These are phyloP conservation scores for Dictyostelium intermedium DNA, from an alignment of 78 protist genomes.

Conservation along the genomic window DNA sequence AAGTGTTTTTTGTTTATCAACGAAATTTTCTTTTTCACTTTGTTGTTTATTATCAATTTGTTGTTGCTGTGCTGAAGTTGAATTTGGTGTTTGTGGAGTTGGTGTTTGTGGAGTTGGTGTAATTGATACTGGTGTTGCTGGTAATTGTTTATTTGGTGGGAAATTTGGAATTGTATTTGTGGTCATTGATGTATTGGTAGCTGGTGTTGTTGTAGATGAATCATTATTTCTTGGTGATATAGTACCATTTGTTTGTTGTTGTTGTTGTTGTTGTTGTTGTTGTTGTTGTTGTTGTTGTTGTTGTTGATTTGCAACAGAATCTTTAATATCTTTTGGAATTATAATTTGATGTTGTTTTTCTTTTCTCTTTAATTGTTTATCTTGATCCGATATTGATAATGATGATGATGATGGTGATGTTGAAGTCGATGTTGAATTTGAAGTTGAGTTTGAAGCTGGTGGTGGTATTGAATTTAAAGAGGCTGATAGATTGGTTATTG, in stretches of 20 bases:
- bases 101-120: background rate
- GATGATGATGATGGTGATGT: background rate
- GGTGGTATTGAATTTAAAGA: background rate
- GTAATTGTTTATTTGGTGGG: conserved; percentile 15
- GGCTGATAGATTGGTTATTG: background rate
- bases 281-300: background rate
- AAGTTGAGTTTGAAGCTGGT: background rate
- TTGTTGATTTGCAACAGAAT: background rate
- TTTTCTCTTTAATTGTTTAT: conserved; percentile 12
- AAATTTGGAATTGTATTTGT: background rate
- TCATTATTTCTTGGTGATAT: background rate
- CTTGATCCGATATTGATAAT: background rate
- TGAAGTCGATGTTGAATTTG: background rate
- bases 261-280: background rate
- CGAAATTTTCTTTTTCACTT: background rate
- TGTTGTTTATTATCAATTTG: background rate
- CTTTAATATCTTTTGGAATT: conserved; percentile 1
- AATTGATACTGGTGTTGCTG: background rate
- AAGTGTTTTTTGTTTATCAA: conserved; percentile 17
- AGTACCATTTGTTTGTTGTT: background rate
- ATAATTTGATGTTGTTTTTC: conserved; percentile 4
- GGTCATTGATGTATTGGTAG: background rate
- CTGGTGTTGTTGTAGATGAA: background rate
- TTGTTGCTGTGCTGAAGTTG: background rate
- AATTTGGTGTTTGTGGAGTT: background rate